Evolutionary conservation across 768 basidiomycete genomes (phyloP).

Genomic region (Melanogaster broomeanus): DNA sequence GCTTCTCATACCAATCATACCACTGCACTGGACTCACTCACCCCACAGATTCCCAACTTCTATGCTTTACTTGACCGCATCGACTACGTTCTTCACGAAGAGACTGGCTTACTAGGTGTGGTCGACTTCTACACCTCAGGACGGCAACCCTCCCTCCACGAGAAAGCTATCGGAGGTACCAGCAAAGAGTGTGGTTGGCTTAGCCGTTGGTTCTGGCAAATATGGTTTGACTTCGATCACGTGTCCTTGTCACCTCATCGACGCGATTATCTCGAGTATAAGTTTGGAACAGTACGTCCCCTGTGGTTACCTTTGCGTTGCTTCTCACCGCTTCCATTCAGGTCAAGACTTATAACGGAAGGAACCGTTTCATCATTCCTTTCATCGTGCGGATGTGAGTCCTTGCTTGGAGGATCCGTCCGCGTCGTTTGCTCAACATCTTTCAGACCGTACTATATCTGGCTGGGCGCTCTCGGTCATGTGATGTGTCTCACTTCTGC

Average conservation of each 20-base stretch:
- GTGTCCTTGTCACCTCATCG: conserved; percentile 57
- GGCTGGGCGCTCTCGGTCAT: conserved; percentile 69
- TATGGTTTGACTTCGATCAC: conserved; percentile 63
- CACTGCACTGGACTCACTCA: not conserved
- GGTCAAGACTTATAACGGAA: conserved; percentile 70
- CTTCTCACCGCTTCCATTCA: conserved; percentile 13
- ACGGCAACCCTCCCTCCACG: conserved; percentile 54
- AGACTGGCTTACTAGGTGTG: conserved; percentile 62
- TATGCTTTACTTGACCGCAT: conserved; percentile 69
- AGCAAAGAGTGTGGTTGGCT: conserved; percentile 65
- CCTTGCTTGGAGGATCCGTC: conserved; percentile 5
- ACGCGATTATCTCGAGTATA: conserved; percentile 75
- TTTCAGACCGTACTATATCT: conserved; percentile 68
- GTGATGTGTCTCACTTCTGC: conserved; percentile 55
- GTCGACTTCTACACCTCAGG: conserved; percentile 73
- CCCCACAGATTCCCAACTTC: conserved; percentile 56
- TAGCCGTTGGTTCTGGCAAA: conserved; percentile 78
- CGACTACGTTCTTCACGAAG: conserved; percentile 61
- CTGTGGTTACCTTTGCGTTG: not conserved
- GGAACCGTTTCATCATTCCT: conserved; percentile 70
- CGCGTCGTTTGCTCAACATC: not conserved
- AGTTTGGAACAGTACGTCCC: conserved; percentile 64
- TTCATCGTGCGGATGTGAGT: conserved; percentile 64
- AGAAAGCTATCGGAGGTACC: conserved; percentile 62
- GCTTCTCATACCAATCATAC: not conserved